Evolutionary conservation across 2,329 filamentous ascomycete genomes (phyloP).

Genomic region (Ascochyta pisi): DNA sequence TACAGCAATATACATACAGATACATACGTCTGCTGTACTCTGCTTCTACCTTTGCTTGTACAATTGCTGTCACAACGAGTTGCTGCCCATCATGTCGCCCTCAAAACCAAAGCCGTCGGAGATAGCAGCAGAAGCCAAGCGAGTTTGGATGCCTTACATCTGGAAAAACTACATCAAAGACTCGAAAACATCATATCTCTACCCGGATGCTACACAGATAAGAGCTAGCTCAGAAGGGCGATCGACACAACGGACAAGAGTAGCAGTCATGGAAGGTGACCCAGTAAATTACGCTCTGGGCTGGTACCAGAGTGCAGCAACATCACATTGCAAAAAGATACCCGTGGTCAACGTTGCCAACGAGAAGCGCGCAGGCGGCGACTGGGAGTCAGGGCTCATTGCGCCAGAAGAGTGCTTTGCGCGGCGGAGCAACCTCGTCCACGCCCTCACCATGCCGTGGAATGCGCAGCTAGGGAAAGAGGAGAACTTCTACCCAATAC

Average conservation of each 20-base stretch:
- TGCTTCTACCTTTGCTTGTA: slow-evolving; percentile 3
- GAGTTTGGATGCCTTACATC: slow-evolving; percentile 71
- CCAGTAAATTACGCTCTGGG: slow-evolving; percentile 62
- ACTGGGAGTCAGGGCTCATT: slow-evolving; percentile 73
- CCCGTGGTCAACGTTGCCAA: slow-evolving; percentile 77
- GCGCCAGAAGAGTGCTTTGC: slow-evolving; percentile 77
- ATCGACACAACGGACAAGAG: slow-evolving; percentile 49
- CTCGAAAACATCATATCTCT: slow-evolving; percentile 67
- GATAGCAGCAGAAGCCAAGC: slow-evolving; percentile 76
- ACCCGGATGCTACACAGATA: slow-evolving; percentile 50
- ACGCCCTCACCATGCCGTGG: slow-evolving; percentile 69
- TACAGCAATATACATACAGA: slow-evolving; percentile 8
- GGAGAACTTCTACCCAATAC: slow-evolving; percentile 72
- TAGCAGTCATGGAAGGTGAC: slow-evolving; percentile 55
- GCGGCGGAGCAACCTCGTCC: slow-evolving; percentile 74
- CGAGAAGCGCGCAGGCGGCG: slow-evolving; percentile 77
- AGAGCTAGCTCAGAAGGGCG: slow-evolving; percentile 57
- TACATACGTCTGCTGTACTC: slow-evolving; percentile 2
- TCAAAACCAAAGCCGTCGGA: slow-evolving; percentile 70
- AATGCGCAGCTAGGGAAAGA: slow-evolving; percentile 42
- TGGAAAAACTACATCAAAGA: slow-evolving; percentile 61
- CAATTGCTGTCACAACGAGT: slow-evolving; percentile 10
- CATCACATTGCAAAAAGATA: slow-evolving; percentile 51
- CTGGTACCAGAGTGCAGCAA: slow-evolving; percentile 57
- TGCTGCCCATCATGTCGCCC: slow-evolving; percentile 57